Evolutionary conservation across 805 yeast genomes (phyloP), one percentile per base, ranked within the genome.

Genomic region (Candida silvatica): DNA sequence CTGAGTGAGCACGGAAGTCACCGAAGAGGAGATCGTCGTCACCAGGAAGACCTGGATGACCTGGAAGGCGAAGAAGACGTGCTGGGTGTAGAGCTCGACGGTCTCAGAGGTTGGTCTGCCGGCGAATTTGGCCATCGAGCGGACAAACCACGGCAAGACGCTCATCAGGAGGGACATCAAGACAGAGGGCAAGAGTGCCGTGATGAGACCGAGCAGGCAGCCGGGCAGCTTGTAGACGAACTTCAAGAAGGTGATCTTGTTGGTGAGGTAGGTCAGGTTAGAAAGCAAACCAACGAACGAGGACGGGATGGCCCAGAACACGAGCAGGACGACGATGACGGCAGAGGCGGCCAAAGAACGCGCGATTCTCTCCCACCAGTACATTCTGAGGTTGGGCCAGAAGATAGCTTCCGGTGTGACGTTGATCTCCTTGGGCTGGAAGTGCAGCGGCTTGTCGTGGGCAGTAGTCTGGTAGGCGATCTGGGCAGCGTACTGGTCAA

Each of bases 241-340:
- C 12, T 51, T 55, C 42, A 81, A 64, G 59, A 74, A 72, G 17
- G 55, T 71, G 23, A 77, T 46, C 42, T 71, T 71, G 38, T 74
- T 64, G 5, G 82, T 78, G 48, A 81, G 62, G 46, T 69, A 69
- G 15, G 79, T 72, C 42, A 81, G 59, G 49, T 80, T 80, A 3
- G 88, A 80, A 38, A 81, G 64, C 49, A 77, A 51, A 69, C 88
- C 88, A 32, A 81, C 86, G 53, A 81, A 76, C 3, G 88, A 80
- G 27, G 80, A 86, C 11, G 90, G 90, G 43, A 80, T 58, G 37
- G 88, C 69, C 94, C 94, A 82, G 45, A 77, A 61, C 20, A 76
- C 50, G 35, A 80, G 64, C 29, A 79, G 47, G 1, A 77, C 82
- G 17, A 59, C 47, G 36, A 80, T 70, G 2, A 74, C 75, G 12